Percentiles rank a stretch among this genome's conserved stretches.
phyloP scores from a whole-genome alignment of 2,329 filamentous ascomycete species.

The Arthrinium puccinioides region DNA sequence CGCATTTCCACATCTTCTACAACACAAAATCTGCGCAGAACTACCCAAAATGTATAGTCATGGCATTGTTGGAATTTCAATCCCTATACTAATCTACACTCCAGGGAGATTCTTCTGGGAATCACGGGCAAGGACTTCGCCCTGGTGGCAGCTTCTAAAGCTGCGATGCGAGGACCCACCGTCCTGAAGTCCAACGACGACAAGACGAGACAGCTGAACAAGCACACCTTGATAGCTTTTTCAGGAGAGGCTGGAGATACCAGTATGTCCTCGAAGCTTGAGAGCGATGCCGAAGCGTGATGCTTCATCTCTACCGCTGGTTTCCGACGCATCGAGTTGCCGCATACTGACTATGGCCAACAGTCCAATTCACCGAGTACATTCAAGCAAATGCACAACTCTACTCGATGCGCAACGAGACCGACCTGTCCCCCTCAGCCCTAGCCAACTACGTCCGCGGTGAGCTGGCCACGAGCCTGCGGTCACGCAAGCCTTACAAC shows the following conservation, averaged over 20 bases:
- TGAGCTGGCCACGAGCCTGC: conserved; percentile 83
- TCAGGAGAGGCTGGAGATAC: conserved; percentile 96
- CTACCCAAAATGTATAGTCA: conserved; percentile 3
- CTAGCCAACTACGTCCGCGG: conserved; percentile 90
- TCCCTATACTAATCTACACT: neutral
- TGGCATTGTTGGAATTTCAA: too few relatives aligned
- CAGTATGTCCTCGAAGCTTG: conserved; percentile 47
- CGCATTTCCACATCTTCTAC: conserved; percentile 2
- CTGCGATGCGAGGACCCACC: conserved; percentile 93
- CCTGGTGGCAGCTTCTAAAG: conserved; percentile 94
- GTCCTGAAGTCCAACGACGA: conserved; percentile 93
- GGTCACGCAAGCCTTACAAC: conserved; percentile 89
- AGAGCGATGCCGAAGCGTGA: too few relatives aligned
- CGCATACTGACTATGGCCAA: conserved; percentile 1
- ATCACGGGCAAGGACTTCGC: conserved; percentile 99
- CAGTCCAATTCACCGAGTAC: conserved; percentile 98
- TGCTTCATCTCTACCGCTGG: too few relatives aligned
- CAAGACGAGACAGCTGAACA: conserved; percentile 90
- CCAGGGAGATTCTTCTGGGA: conserved; percentile 93
- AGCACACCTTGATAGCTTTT: conserved; percentile 91
- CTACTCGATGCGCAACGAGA: conserved; percentile 97
- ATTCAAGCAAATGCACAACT: conserved; percentile 98
- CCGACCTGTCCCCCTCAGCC: conserved; percentile 81
- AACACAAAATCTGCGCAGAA: neutral
- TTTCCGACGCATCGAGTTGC: too few relatives aligned